phyloP scores from a whole-genome alignment of 2,329 filamentous ascomycete species.

The Botryotinia calthae region DNA sequence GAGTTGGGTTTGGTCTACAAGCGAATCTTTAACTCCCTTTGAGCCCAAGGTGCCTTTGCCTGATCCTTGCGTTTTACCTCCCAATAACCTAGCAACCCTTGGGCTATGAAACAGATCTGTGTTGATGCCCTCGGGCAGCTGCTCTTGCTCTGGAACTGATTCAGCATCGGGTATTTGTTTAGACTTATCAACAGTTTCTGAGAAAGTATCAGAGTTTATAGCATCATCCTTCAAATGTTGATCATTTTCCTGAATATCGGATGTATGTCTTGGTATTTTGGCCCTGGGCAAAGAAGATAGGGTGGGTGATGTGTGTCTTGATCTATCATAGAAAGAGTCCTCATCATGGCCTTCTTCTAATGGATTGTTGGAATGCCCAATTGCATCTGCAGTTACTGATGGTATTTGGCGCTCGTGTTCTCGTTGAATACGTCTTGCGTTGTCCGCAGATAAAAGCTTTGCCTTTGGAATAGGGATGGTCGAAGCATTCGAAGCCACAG shows the following conservation, averaged over 20 bases:
- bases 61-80: conserved; percentile 42
- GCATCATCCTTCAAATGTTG: conserved; percentile 24
- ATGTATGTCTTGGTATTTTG: conserved; percentile 53
- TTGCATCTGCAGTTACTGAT: conserved; percentile 46
- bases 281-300: conserved; percentile 52
- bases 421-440: conserved; percentile 47
- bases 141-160: conserved; percentile 42
- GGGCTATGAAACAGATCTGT: conserved; percentile 61
- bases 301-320: conserved; percentile 46
- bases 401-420: conserved; percentile 53
- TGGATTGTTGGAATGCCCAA: conserved; percentile 31
- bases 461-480: conserved; percentile 42
- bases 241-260: conserved; percentile 36
- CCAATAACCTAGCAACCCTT: conserved; percentile 54
- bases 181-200: conserved; percentile 30
- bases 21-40: conserved; percentile 38
- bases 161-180: conserved; percentile 25
- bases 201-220: conserved; percentile 39
- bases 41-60: conserved; percentile 34
- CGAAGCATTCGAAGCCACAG: conserved; percentile 41
- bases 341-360: conserved; percentile 41
- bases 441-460: conserved; percentile 40
- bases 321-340: conserved; percentile 56
- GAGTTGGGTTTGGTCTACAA: conserved; percentile 37
- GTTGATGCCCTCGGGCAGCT: conserved; percentile 57